These are phyloP conservation scores for Symbiodinium pilosum DNA, from an alignment of 73 alveolate species.

Conservation along the genomic window DNA sequence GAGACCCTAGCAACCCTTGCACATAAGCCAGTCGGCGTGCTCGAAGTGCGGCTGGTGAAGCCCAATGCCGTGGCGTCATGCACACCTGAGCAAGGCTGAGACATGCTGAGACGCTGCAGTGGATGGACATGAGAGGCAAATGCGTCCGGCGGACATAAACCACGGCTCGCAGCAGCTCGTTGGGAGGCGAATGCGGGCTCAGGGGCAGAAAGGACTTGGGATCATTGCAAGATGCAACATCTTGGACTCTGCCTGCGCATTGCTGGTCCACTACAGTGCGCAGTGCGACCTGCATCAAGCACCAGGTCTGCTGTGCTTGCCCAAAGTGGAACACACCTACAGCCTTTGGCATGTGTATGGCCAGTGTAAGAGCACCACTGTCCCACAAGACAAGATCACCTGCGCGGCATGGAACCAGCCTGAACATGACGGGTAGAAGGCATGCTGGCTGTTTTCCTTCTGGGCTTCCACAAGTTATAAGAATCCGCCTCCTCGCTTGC, in stretches of 20 bases:
- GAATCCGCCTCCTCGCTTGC: background rate
- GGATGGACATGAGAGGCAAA: background rate
- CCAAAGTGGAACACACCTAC: background rate
- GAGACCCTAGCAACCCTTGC: background rate
- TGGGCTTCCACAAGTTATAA: too few relatives aligned
- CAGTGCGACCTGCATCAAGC: background rate
- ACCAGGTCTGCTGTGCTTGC: background rate
- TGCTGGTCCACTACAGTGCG: background rate
- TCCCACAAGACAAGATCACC: conserved; percentile 49
- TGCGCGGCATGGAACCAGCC: conserved; percentile 10
- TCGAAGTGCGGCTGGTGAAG: background rate
- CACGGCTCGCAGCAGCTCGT: background rate
- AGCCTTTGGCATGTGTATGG: too few relatives aligned
- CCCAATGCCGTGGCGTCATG: background rate
- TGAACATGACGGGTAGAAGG: too few relatives aligned
- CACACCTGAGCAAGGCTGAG: background rate
- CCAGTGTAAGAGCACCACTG: background rate
- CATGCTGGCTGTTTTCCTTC: too few relatives aligned
- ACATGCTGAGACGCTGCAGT: background rate
- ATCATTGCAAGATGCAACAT: background rate
- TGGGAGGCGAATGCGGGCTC: background rate
- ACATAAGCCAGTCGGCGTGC: background rate
- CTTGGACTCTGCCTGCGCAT: background rate
- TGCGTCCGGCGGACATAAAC: background rate
- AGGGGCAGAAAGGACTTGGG: background rate